A percentile compares a stretch with the other conserved stretches of the same genome.
These are phyloP conservation scores for Alternaria dauci DNA, from an alignment of 2,329 filamentous ascomycete species.

Conservation along the genomic window DNA sequence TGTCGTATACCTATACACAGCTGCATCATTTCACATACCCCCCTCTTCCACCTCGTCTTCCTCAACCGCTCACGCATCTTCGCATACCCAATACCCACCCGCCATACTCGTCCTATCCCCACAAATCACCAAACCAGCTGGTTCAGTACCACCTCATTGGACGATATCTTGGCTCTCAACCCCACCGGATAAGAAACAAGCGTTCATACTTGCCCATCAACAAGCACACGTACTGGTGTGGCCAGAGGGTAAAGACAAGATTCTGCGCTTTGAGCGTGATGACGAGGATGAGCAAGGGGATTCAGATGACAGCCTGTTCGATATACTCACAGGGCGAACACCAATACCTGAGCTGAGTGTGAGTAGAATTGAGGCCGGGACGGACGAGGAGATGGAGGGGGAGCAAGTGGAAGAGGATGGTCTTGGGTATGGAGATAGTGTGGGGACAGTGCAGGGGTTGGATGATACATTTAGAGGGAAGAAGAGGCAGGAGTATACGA, in stretches of 20 bases:
- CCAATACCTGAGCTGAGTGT: conserved; percentile 46
- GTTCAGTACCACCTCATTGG: conserved; percentile 31
- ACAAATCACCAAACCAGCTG: conserved; percentile 36
- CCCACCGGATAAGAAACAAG: conserved; percentile 41
- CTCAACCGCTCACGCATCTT: conserved; percentile 18
- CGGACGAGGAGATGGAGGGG: conserved; percentile 8
- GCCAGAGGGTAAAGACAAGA: conserved; percentile 52
- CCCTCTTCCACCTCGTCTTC: conserved; percentile 27
- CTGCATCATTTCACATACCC: conserved; percentile 6
- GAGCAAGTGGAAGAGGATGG: conserved; percentile 13
- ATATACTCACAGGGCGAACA: conserved; percentile 58
- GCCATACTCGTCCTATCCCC: conserved; percentile 34
- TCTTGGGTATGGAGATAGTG: conserved; percentile 40
- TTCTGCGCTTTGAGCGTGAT: conserved; percentile 39
- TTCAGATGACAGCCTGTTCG: conserved; percentile 58
- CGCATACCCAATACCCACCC: conserved; percentile 25
- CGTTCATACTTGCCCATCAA: conserved; percentile 49
- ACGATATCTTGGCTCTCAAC: conserved; percentile 41
- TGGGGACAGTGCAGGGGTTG: conserved; percentile 34
- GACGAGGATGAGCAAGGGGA: conserved; percentile 44
- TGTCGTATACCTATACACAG: conserved; percentile 52
- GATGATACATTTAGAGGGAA: conserved; percentile 58
- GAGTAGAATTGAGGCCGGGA: conserved; percentile 5
- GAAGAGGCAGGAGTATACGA: conserved; percentile 10
- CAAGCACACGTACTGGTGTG: conserved; percentile 52